Base-by-base conservation (phyloP, 2,329 filamentous ascomycete species). In the Aspergillus sp. region DNA sequence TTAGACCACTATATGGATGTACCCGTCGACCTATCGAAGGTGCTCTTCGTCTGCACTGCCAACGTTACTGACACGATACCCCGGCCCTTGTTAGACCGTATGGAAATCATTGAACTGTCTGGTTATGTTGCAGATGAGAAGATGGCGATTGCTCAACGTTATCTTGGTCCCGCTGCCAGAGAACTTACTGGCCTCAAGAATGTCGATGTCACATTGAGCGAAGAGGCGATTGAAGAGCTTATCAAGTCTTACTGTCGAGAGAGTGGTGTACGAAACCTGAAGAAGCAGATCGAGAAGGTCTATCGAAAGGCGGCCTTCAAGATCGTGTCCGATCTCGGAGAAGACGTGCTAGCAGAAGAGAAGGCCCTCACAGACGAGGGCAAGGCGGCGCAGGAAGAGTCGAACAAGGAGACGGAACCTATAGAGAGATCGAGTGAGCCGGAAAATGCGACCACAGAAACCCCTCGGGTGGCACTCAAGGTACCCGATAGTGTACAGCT, bases 41-140 rank as follows among this genome's bases (percentile, higher is more conserved):
- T 99, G 2, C 85, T 99, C 23, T 99, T 99, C 74, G 95, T 99
- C 47, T 99, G 95, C 84, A 99, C 95, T 15, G 95, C 95, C 62
- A 99, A 99, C 77, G 96, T 98, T 90, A 97, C 93, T 0, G 95
- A 99, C 72, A 99, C 95, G 0, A 99, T 99, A 64, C 95, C 95
- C 17, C 87, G 93, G 47, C 96, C 95, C 3, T 84, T 99, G 0
- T 85, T 98, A 17, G 95, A 99, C 75, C 90, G 95, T 69, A 99
- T 99, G 95, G 95, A 99, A 77, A 88, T 98, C 71, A 99, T 99
- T 68, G 89, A 96, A 65, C 85, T 99, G 2, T 98, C 94, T 41
- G 95, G 95, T 11, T 99, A 99, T 73, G 94, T 99, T 54, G 89
- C 94, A 0, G 94, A 99, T 67, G 95, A 99, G 84, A 99, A 99